These are phyloP conservation scores for Penicillium herquei DNA, from an alignment of 495 filamentous ascomycete genomes.

Conservation along the genomic window DNA sequence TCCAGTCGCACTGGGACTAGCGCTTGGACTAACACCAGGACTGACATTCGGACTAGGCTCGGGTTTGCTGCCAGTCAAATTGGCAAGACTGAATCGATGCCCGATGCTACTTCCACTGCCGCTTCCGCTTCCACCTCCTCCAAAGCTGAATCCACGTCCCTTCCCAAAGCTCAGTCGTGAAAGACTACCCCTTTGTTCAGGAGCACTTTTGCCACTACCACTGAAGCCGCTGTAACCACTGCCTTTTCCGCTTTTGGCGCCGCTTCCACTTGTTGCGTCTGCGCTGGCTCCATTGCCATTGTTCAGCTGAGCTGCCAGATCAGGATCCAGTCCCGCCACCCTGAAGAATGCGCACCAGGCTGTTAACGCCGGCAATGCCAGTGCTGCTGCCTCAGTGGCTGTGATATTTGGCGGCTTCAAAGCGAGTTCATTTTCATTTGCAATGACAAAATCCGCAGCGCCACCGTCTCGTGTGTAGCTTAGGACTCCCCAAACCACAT, in stretches of 20 bases:
- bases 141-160: conserved; percentile 1
- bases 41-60: too few species aligned
- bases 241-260: neutral
- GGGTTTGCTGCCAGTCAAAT: neutral
- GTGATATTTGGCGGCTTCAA: conserved; percentile 45
- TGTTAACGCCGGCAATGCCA: conserved; percentile 53
- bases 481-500: conserved; percentile 54
- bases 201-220: neutral
- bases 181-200: neutral
- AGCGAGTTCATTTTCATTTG: conserved; percentile 49
- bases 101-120: conserved; percentile 2
- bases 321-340: conserved; percentile 40
- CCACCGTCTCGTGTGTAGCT: conserved; percentile 48
- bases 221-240: neutral
- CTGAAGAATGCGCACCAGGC: conserved; percentile 61
- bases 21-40: neutral
- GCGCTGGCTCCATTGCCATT: conserved; percentile 1
- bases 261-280: neutral
- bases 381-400: conserved; percentile 49
- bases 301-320: conserved; percentile 5
- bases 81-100: neutral
- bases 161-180: neutral
- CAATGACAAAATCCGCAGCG: conserved; percentile 52
- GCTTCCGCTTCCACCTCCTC: neutral
- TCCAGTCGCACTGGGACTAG: neutral